Base-by-base conservation (phyloP, 2,329 filamentous ascomycete genomes). In the Aspergillus texensis region DNA sequence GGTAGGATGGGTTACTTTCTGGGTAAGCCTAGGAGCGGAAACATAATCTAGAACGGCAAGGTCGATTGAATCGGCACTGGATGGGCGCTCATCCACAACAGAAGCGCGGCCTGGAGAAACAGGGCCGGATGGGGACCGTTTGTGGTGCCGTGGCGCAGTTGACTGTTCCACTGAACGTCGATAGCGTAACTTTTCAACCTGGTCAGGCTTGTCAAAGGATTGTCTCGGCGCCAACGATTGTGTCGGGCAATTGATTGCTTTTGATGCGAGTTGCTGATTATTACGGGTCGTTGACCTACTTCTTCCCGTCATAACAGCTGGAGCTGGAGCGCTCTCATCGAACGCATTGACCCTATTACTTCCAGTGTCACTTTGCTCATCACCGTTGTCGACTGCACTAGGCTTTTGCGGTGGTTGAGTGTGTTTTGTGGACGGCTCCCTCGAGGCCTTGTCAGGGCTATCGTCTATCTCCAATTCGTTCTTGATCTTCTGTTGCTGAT, bases 1-100 rank as follows among this genome's bases (percentile, higher is more conserved):
- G 63, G 92, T 89, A 0, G 93, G 93, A 77, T 97, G 92, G 26
- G 85, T 84, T 58, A 98, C 92, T 78, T 91, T 96, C 72, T 97
- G 94, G 4, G 92, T 96, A 60, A 99, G 80, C 9, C 94, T 88
- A 0, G 93, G 89, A 12, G 93, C 93, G 70, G 89, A 88, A 8
- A 98, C 83, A 73, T 96, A 99, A 2, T 89, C 88, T 61, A 93
- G 88, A 0, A 99, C 93, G 0, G 93, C 92, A 72, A 94, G 87
- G 68, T 97, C 94, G 48, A 98, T 88, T 0, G 94, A 96, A 77
- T 97, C 94, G 9, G 90, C 86, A 62, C 92, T 96, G 16, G 84
- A 85, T 0, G 91, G 91, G 11, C 92, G 86, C 70, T 93, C 91
- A 64, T 93, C 90, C 1, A 85, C 83, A 16, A 85, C 78, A 0